Base-by-base conservation (phyloP, 2,329 filamentous ascomycete species). In the Colletotrichum noveboracense region DNA sequence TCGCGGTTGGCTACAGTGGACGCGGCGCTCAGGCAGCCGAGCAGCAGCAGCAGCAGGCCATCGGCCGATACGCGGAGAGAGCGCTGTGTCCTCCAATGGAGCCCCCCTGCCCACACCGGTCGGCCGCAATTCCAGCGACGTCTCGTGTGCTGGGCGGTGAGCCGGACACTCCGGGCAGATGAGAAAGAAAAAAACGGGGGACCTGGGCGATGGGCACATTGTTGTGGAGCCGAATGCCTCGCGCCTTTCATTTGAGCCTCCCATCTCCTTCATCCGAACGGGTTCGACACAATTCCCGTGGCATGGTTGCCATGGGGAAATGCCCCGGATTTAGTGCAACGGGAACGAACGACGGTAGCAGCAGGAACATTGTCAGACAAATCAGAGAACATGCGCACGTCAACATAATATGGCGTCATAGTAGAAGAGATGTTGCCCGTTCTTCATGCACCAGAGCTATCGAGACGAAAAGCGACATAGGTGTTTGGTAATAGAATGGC, bases 401-500 rank as follows among this genome's bases (percentile, higher is more conserved):
- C 9, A 58, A 28, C 55, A 58, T 58, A 14, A 10, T 16, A 24
- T 26, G 21, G 24, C 55, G 48, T 58, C 28, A 34, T 55, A 4
- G 24, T 67, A 12, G 9, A 21, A 4, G 75, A 65, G 43, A 85
- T 89, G 87, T 90, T 79, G 84, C 87, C 86, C 82, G 82, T 86
- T 86, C 87, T 90, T 90, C 89, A 90, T 90, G 88, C 89, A 89
- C 88, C 89, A 82, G 69, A 76, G 76, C 76, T 71, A 73, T 77
- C 43, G 69, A 36, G 74, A 64, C 68, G 55, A 73, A 67, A 73
- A 77, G 76, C 74, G 79, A 82, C 86, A 83, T 81, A 85, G 86
- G 88, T 89, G 89, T 89, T 90, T 90, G 89, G 89, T 91, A 90
- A 90, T 90, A 86, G 84, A 85, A 84, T 84, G 87, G 87, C 83